These are phyloP conservation scores for Phytophthora agathidicida DNA, from an alignment of 352 stramenopile species.

Conservation along the genomic window DNA sequence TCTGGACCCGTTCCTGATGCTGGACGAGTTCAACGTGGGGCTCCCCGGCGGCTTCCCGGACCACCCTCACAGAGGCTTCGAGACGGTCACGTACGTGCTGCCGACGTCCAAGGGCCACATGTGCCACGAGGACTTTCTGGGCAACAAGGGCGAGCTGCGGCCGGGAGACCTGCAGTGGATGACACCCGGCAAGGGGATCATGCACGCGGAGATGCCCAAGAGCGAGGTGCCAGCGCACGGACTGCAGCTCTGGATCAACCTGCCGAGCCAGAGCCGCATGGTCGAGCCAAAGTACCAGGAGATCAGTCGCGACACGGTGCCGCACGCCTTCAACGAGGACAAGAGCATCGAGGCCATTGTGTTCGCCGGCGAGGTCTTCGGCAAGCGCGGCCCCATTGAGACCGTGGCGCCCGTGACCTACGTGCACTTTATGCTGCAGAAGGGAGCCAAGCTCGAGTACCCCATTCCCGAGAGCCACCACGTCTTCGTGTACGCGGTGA, in stretches of 20 bases:
- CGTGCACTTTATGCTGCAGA: constrained; percentile 53
- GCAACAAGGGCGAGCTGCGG: constrained; percentile 48
- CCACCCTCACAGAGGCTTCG: constrained; percentile 91
- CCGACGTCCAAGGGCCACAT: constrained; percentile 74
- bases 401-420: constrained; percentile 57
- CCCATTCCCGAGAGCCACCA: constrained; percentile 46
- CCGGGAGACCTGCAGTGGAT: constrained; percentile 66
- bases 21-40: constrained; percentile 51
- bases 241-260: constrained; percentile 63
- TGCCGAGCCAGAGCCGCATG: constrained; percentile 43
- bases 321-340: constrained; percentile 45
- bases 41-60: constrained; percentile 83
- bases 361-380: constrained; percentile 59
- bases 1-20: constrained; percentile 62
- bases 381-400: constrained; percentile 41
- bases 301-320: constrained; percentile 47
- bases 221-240: constrained; percentile 36
- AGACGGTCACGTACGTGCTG: constrained; percentile 91
- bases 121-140: constrained; percentile 82
- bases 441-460: constrained; percentile 43
- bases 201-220: constrained; percentile 61
- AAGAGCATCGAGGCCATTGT: constrained; percentile 56
- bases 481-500: constrained; percentile 48
- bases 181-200: constrained; percentile 50
- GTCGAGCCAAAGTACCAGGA: constrained; percentile 61